Evolutionary conservation across 768 basidiomycete genomes (phyloP).

Genomic region (Termitomyces sp.): DNA sequence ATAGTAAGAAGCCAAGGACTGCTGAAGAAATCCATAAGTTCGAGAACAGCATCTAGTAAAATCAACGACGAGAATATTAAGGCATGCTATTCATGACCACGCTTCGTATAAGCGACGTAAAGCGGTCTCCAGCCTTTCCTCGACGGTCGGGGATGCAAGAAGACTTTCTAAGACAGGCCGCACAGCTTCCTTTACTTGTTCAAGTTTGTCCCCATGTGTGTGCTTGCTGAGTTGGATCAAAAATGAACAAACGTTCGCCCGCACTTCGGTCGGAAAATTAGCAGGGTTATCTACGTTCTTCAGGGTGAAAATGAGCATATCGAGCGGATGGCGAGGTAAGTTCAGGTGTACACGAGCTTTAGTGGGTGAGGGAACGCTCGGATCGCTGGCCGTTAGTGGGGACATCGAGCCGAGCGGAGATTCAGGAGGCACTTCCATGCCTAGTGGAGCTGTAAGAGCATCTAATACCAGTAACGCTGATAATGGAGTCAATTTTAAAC

Average conservation of each 20-base stretch:
- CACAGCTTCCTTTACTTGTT: constrained; percentile 46
- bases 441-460: constrained; percentile 50
- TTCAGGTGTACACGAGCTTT: constrained; percentile 31
- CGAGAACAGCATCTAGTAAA: neutral
- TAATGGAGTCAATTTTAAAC: constrained; percentile 5
- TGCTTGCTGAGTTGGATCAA: constrained; percentile 60
- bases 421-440: constrained; percentile 31
- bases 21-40: too few species aligned
- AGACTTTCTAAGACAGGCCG: constrained; percentile 49
- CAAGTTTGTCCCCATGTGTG: constrained; percentile 42
- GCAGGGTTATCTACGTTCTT: constrained; percentile 51
- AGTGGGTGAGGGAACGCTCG: constrained; percentile 41
- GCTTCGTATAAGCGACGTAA: constrained; percentile 36
- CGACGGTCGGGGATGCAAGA: constrained; percentile 37
- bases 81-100: constrained; percentile 33
- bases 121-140: constrained; percentile 38
- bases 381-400: constrained; percentile 38
- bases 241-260: constrained; percentile 72
- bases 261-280: constrained; percentile 70
- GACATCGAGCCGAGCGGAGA: constrained; percentile 32
- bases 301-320: constrained; percentile 64
- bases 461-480: constrained; percentile 62
- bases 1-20: neutral
- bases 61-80: neutral
- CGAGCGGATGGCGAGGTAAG: constrained; percentile 54